Evolutionary conservation across 345 rosid species (phyloP).

Genomic region (Lumnitzera littorea): DNA sequence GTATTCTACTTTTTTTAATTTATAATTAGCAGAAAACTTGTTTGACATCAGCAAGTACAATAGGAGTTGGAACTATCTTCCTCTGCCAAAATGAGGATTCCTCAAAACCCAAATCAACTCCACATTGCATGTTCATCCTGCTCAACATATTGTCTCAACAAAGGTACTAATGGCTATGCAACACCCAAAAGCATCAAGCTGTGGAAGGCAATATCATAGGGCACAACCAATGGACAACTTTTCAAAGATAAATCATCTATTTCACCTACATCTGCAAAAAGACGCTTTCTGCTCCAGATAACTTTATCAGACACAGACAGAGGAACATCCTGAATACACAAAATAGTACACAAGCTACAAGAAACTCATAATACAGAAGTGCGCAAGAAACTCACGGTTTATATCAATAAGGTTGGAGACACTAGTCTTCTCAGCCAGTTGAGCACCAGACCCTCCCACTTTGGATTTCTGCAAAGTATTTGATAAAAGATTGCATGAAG

Average conservation of each 20-base stretch:
- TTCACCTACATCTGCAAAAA: too few relatives aligned
- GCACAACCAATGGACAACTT: too few relatives aligned
- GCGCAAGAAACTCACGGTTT: slow-evolving; percentile 49
- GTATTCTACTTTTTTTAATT: too few relatives aligned
- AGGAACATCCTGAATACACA: background rate
- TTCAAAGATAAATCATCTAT: too few relatives aligned
- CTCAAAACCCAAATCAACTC: too few relatives aligned
- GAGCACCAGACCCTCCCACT: slow-evolving; percentile 31
- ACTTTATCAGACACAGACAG: background rate
- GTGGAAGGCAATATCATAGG: background rate
- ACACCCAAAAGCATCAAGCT: background rate
- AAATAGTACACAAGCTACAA: background rate
- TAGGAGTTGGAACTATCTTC: too few relatives aligned
- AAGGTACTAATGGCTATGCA: background rate
- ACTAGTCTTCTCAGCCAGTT: slow-evolving; percentile 33
- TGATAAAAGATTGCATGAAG: background rate
- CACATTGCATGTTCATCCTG: too few relatives aligned
- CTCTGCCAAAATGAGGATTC: too few relatives aligned
- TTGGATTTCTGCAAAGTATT: slow-evolving; percentile 14
- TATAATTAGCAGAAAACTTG: too few relatives aligned
- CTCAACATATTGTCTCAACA: background rate
- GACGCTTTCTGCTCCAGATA: slow-evolving; percentile 1
- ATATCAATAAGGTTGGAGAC: slow-evolving; percentile 28
- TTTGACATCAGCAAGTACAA: too few relatives aligned
- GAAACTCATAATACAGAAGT: background rate